Conservation (phyloP, 2,329 filamentous ascomycete genomes). For the Aspergillus fumigatus region DNA sequence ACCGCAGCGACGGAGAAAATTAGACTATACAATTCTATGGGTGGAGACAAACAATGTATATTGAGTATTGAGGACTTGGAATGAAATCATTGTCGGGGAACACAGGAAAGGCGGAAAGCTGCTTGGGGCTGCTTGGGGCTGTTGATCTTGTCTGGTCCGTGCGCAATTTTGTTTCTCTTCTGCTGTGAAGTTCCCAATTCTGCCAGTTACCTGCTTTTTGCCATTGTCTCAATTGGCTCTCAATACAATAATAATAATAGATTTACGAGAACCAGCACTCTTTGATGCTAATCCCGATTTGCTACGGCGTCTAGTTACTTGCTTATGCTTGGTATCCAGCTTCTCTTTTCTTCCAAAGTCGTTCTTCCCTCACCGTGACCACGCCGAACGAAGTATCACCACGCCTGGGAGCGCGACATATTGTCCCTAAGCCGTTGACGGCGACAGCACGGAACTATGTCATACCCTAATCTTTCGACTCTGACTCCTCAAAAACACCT, state of each 20-base stretch:
- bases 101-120: constrained; percentile 14
- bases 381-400: not conserved
- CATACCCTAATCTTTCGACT: constrained; percentile 35
- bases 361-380: not conserved
- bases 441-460: constrained; percentile 32
- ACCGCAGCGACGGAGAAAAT: not conserved
- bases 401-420: constrained; percentile 22
- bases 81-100: constrained; percentile 10
- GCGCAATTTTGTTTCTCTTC: constrained; percentile 33
- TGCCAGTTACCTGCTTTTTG: constrained; percentile 9
- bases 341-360: constrained; percentile 2
- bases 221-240: constrained; percentile 5
- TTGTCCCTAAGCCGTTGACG: constrained; percentile 5
- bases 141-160: constrained; percentile 26
- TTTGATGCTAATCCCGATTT: constrained; percentile 19
- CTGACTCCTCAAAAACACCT: constrained; percentile 38
- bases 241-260: constrained; percentile 5
- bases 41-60: not conserved
- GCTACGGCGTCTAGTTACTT: constrained; percentile 16
- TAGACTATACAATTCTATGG: not conserved
- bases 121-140: not conserved
- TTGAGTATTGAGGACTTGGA: not conserved
- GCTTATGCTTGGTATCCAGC: constrained; percentile 1
- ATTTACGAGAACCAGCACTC: constrained; percentile 7
- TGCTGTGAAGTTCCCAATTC: constrained; percentile 6